Base-by-base conservation (phyloP, 2,329 filamentous ascomycete genomes). In the Fusarium torulosum region DNA sequence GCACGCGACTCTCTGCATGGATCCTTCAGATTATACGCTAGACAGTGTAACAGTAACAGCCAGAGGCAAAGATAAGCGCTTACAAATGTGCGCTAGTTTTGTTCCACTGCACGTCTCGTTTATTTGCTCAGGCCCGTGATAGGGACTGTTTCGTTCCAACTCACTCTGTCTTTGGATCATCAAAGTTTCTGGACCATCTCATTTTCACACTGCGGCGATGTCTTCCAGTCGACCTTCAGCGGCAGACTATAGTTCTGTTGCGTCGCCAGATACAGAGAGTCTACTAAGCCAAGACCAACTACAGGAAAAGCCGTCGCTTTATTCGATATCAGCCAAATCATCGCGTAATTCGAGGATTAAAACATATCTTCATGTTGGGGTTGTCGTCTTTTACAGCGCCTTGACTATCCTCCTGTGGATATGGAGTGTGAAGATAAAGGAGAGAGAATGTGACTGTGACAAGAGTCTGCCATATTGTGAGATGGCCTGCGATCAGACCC, bases 221-320 rank as follows among this genome's bases (percentile, higher is more conserved):
- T 4, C 40, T 42, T 11, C 40, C 8, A 9, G 23, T 9, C n/a
- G 38, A 29, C n/a, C 38, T 10, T 23, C 6, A 13, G 27, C 38
- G 4, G 35, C 27, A 7, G 44, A 38, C 9, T 50, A 56, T 27
- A 17, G n/a, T 37, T 29, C 29, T 44, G 6, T 20, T 10, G 38
- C 43, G 7, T 50, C 53, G 6, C 17, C 27, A 10, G 53, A 56
- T 14, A 56, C 53, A 9, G 53, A 56, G 14, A 43, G 53, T 15
- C 53, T 56, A 7, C 15, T 56, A 8, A 21, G 13, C 8, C 14
- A 17, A 31, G 44, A 56, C 7, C 17, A 35, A 15, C 29, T 29
- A 7, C 44, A 50, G 17, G 53, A 56, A 23, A 43, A 43, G 21
- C 38, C 21, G 11, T 6, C 27, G 2, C 17, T 5, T 19, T 29